Conservation (phyloP, 2,329 filamentous ascomycete genomes). For the Pezicula carpinea region DNA sequence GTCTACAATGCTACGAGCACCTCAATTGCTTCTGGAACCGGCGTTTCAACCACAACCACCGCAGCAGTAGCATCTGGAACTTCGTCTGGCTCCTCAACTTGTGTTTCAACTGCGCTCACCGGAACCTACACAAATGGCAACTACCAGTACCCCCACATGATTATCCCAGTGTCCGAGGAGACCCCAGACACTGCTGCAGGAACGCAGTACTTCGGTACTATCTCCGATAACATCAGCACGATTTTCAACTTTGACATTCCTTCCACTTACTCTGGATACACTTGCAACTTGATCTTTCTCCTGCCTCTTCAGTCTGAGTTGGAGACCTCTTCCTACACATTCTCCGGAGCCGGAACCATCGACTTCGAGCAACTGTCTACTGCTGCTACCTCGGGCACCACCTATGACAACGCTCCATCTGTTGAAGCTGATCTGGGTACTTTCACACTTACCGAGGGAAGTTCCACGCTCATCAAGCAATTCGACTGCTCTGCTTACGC, state of each 20-base stretch:
- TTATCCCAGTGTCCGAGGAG: slow-evolving; percentile 53
- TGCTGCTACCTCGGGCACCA: slow-evolving; percentile 43
- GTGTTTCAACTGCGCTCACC: slow-evolving; percentile 9
- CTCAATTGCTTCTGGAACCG: not conserved
- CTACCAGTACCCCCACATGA: slow-evolving; percentile 57
- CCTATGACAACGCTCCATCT: slow-evolving; percentile 47
- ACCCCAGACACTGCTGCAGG: slow-evolving; percentile 47
- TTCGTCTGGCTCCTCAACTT: slow-evolving; percentile 4
- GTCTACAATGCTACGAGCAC: not conserved
- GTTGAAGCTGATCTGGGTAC: slow-evolving; percentile 39
- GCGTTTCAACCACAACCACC: not conserved
- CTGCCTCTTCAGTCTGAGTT: slow-evolving; percentile 53
- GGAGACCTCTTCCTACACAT: slow-evolving; percentile 54
- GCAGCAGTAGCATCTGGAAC: not conserved
- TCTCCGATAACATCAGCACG: slow-evolving; percentile 47
- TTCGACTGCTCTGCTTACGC: slow-evolving; percentile 45
- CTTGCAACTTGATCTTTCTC: slow-evolving; percentile 61
- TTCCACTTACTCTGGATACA: slow-evolving; percentile 45
- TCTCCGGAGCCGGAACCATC: slow-evolving; percentile 48
- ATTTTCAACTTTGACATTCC: slow-evolving; percentile 70
- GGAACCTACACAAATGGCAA: slow-evolving; percentile 36
- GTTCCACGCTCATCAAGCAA: slow-evolving; percentile 46
- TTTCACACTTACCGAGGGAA: slow-evolving; percentile 45
- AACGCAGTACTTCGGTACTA: slow-evolving; percentile 49
- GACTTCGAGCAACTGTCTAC: slow-evolving; percentile 45